Percentiles rank a stretch among this genome's conserved stretches.
phyloP scores from a whole-genome alignment of 768 basidiomycete genomes.

The Calocera viscosa region DNA sequence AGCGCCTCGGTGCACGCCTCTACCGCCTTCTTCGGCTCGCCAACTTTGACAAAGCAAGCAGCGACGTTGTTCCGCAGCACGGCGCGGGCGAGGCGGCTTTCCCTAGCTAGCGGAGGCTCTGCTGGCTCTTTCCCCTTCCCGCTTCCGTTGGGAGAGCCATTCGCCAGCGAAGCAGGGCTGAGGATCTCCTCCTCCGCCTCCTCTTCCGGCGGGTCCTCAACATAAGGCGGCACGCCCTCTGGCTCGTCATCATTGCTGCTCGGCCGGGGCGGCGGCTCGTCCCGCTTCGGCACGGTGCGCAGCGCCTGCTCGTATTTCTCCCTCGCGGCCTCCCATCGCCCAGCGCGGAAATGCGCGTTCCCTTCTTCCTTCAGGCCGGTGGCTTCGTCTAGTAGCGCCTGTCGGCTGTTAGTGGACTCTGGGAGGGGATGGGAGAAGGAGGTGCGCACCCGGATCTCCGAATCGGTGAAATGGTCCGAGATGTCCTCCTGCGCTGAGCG shows the following conservation, averaged over 20 bases:
- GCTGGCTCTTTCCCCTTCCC: conserved; percentile 18
- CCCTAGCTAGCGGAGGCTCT: conserved; percentile 29
- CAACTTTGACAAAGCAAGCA: conserved; percentile 73
- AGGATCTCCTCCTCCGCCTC: conserved; percentile 20
- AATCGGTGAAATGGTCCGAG: background rate
- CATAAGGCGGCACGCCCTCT: conserved; percentile 17
- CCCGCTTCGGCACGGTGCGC: conserved; percentile 37
- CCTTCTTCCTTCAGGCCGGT: conserved; percentile 60
- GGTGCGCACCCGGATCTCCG: background rate
- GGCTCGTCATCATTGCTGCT: conserved; percentile 17
- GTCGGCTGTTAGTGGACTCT: background rate
- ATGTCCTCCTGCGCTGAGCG: background rate
- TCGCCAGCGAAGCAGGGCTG: conserved; percentile 20
- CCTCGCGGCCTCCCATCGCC: conserved; percentile 58
- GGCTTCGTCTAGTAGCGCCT: conserved; percentile 41
- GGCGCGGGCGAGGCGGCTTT: conserved; percentile 50
- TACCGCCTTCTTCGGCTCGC: conserved; percentile 65
- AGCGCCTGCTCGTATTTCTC: conserved; percentile 57
- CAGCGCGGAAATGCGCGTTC: conserved; percentile 55
- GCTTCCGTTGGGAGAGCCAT: no score
- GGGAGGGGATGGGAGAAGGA: background rate
- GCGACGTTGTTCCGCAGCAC: conserved; percentile 78
- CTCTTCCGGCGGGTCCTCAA: conserved; percentile 10
- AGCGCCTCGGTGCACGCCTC: conserved; percentile 80
- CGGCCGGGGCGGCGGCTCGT: conserved; percentile 21